phyloP scores from a whole-genome alignment of 306 rosid species.

The Hippophae rhamnoides region DNA sequence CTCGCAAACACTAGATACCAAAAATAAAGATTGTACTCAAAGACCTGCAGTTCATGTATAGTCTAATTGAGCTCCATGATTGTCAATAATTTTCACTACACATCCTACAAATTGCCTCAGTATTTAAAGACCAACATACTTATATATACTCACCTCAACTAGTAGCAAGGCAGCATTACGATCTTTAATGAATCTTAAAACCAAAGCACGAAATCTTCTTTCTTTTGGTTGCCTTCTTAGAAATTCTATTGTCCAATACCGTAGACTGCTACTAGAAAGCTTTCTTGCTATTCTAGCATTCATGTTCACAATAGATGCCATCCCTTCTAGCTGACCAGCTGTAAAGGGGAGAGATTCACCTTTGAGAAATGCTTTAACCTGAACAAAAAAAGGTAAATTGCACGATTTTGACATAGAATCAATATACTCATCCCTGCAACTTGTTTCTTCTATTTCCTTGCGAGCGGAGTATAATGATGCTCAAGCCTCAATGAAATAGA shows the following conservation, averaged over 20 bases:
- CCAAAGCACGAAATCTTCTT: slow-evolving; percentile 53
- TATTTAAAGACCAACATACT: neutral
- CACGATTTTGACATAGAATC: no score
- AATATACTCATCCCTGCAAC: no score
- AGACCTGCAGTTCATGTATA: no score
- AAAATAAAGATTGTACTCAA: no score
- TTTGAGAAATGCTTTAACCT: slow-evolving; percentile 77
- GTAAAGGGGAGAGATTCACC: slow-evolving; percentile 70
- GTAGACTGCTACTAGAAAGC: slow-evolving; percentile 60
- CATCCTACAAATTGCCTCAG: neutral
- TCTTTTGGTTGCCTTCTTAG: slow-evolving; percentile 75
- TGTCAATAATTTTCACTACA: neutral
- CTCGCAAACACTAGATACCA: no score
- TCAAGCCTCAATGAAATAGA: no score
- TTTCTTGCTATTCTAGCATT: slow-evolving; percentile 54
- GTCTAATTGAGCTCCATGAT: no score
- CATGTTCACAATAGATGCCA: slow-evolving; percentile 54
- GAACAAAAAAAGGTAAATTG: neutral
- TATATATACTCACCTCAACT: slow-evolving; percentile 59
- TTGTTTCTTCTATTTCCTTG: no score
- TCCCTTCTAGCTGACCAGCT: slow-evolving; percentile 74
- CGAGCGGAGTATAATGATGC: no score
- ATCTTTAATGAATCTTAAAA: slow-evolving; percentile 82
- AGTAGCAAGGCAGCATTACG: slow-evolving; percentile 67
- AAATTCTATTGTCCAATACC: slow-evolving; percentile 85